Base-by-base conservation (phyloP, 306 rosid species). In the Alnus rubra region DNA sequence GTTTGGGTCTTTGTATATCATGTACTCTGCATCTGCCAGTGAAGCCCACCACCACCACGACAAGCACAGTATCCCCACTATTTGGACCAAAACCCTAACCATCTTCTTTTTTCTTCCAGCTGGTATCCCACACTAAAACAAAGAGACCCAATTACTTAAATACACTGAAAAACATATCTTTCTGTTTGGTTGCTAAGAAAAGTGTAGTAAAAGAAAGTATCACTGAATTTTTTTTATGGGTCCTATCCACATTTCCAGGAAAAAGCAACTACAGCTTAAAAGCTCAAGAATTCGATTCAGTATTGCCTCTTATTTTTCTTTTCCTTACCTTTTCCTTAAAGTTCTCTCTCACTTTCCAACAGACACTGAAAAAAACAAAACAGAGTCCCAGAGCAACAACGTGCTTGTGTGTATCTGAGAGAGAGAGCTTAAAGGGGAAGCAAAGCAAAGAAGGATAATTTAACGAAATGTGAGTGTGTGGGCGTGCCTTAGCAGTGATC, bases 1-100 rank as follows among this genome's bases (percentile, higher is more conserved):
- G 15, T 79, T 86, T 2, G 99, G 88, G 73, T 95, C 97, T 84
- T 91, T 95, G 87, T 95, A 95, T 62, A 70, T 88, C 85, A 89
- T 9, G 73, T 89, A 80, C 82, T 88, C 96, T 2, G 82, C 91
- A 69, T 88, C 91, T 39, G 76, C 96, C 78, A 35, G 53, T 39
- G 81, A 82, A 37, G 79, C 78, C 90, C 88, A 87, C 83, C 76
- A 86, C 86, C 84, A 91, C 86, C 84, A 91, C 76, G 84, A 85
- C 69, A 91, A 69, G 87, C 89, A 86, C 78, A 91, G 31, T 68
- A 85, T n/a, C 18, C 71, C 85, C 78, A 84, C 71, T 79, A 81
- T 35, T 75, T 67, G 86, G 82, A 87, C 62, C 30, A 76, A 74
- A 58, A 56, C 71, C 88, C 82, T 83, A 75, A 74, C 81, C 94